A percentile compares a stretch with the other conserved stretches of the same genome.
These are phyloP conservation scores for Leucosporidium yakuticum DNA, from an alignment of 768 basidiomycete genomes.

Conservation along the genomic window DNA sequence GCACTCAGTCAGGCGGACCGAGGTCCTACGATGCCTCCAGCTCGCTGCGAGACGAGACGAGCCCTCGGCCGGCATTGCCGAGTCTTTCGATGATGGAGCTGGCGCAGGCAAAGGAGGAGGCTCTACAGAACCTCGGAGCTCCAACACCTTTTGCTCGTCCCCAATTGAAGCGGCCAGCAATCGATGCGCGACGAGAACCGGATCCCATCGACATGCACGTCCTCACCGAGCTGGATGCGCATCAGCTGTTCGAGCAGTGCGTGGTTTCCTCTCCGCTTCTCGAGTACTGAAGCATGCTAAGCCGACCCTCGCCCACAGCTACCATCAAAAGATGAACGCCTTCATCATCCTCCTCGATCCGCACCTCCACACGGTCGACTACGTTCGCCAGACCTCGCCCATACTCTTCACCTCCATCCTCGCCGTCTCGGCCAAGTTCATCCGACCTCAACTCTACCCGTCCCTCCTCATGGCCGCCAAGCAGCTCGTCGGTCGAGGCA, in stretches of 20 bases:
- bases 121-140: conserved; percentile 8
- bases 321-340: conserved; percentile 17
- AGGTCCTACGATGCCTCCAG: not conserved
- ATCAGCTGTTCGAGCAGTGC: conserved; percentile 3
- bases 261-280: not conserved
- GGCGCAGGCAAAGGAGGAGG: conserved; percentile 15
- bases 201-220: conserved; percentile 27
- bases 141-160: not conserved
- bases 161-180: not conserved
- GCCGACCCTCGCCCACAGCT: not conserved
- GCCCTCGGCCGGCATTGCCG: not conserved
- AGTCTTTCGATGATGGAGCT: conserved; percentile 18
- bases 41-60: not conserved
- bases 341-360: conserved; percentile 26
- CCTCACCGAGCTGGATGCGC: conserved; percentile 9
- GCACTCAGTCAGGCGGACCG: not conserved
- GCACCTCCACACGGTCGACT: conserved; percentile 13
- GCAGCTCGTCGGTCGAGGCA: conserved; percentile 16
- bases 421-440: conserved; percentile 30
- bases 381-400: conserved; percentile 19
- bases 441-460: conserved; percentile 21
- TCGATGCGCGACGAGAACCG: not conserved
- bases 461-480: conserved; percentile 12
- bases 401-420: conserved; percentile 29
- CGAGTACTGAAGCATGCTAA: no score